Evolutionary conservation across 768 basidiomycete species (phyloP).

Genomic region (Kwoniella mangroviensis): DNA sequence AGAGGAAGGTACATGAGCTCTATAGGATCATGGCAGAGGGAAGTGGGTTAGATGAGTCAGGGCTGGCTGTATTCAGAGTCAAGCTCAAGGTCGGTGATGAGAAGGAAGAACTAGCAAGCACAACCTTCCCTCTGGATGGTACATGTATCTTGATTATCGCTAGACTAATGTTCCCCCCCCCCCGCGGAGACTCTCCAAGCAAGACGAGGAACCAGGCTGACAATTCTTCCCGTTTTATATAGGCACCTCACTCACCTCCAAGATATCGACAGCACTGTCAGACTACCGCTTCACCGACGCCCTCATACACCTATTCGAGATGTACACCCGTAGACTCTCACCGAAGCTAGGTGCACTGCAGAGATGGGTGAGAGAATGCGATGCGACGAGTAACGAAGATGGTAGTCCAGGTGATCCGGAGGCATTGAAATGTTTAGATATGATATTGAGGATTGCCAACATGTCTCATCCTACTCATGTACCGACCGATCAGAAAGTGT

Average conservation of each 20-base stretch:
- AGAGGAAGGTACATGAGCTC: slow-evolving; percentile 48
- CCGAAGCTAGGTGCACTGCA: slow-evolving; percentile 66
- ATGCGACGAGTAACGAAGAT: slow-evolving; percentile 62
- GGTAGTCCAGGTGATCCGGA: slow-evolving; percentile 61
- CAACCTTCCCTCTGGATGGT: too few species aligned
- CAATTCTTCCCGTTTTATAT: too few species aligned
- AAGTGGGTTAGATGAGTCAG: too few species aligned
- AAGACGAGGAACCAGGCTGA: too few species aligned
- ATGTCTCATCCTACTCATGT: slow-evolving; percentile 11
- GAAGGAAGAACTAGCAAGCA: too few species aligned
- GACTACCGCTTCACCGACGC: slow-evolving; percentile 62
- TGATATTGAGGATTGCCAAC: slow-evolving; percentile 62
- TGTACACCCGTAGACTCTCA: slow-evolving; percentile 61
- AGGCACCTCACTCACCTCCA: slow-evolving; percentile 44
- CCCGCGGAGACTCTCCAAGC: too few species aligned
- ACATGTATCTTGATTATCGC: too few species aligned
- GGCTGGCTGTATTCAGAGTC: too few species aligned
- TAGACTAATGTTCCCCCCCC: too few species aligned
- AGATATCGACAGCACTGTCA: slow-evolving; percentile 45
- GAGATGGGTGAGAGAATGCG: slow-evolving; percentile 67
- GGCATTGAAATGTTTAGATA: slow-evolving; percentile 63
- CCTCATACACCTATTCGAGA: slow-evolving; percentile 65
- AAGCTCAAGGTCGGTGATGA: too few species aligned
- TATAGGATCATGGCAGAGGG: slow-evolving; percentile 48
- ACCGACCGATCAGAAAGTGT: slow-evolving; percentile 5